Conservation (phyloP, 768 basidiomycete genomes). For the Suillus placidus region DNA sequence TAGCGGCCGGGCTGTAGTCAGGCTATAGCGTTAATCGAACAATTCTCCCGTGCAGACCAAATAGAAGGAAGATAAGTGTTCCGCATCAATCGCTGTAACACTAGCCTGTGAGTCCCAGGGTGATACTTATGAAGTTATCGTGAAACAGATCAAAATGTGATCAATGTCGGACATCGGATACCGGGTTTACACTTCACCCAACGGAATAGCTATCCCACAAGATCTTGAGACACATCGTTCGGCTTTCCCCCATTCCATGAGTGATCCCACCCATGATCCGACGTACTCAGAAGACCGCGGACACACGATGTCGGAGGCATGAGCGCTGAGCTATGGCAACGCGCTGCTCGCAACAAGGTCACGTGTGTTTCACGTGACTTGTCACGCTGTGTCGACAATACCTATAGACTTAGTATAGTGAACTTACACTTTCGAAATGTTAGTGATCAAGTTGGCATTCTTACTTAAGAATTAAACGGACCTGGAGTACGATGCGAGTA, state of each 20-base stretch:
- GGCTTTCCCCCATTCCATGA: not conserved
- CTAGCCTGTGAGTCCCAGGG: not conserved
- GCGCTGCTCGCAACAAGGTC: not conserved
- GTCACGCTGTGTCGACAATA: not conserved
- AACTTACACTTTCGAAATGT: too few relatives aligned
- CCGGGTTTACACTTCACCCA: not conserved
- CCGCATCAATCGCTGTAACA: constrained; percentile 14
- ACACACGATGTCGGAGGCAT: not conserved
- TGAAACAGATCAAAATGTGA: not conserved
- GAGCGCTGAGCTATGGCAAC: too few relatives aligned
- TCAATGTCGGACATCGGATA: not conserved
- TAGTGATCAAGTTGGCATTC: too few relatives aligned
- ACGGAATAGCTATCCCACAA: not conserved
- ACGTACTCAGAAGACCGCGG: not conserved
- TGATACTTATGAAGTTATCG: too few relatives aligned
- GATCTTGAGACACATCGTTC: not conserved
- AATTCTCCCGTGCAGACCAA: constrained; percentile 31
- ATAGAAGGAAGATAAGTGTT: constrained; percentile 59
- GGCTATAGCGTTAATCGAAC: not conserved
- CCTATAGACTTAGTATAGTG: too few relatives aligned
- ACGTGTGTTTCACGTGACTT: not conserved
- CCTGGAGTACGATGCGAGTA: too few relatives aligned
- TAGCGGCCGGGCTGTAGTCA: not conserved
- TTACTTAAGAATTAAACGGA: too few relatives aligned
- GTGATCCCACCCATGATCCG: not conserved